Percentiles rank a stretch among this genome's conserved stretches.
Conservation (phyloP, 2,329 filamentous ascomycete species). For the Amauroascus verrucosus region DNA sequence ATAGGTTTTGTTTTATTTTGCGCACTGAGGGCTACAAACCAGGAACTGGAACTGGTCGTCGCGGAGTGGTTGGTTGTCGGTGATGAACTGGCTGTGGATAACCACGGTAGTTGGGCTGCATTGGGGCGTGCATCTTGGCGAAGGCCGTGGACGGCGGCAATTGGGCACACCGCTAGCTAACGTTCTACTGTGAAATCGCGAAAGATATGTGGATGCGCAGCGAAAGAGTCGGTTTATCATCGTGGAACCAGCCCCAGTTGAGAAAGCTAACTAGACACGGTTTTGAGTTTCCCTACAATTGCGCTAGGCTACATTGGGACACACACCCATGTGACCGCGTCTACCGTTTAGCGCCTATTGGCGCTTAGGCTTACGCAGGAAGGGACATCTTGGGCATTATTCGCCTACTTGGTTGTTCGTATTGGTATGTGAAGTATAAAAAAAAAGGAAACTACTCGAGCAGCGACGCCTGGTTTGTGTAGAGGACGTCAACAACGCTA, state of each 20-base stretch:
- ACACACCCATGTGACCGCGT: background rate
- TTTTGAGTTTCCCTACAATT: constrained; percentile 1
- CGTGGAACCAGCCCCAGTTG: constrained; percentile 8
- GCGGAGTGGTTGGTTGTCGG: constrained; percentile 35
- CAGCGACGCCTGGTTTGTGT: constrained; percentile 93
- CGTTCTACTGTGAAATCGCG: constrained; percentile 4
- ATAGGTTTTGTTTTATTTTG: background rate
- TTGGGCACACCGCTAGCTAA: background rate
- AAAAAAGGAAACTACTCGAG: constrained; percentile 55
- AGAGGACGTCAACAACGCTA: constrained; percentile 92
- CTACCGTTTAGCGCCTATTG: constrained; percentile 6
- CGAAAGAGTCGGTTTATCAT: constrained; percentile 7
- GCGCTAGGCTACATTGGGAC: constrained; percentile 2
- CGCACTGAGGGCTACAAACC: constrained; percentile 21
- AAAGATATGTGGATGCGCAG: constrained; percentile 9
- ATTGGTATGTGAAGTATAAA: background rate
- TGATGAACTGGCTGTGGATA: constrained; percentile 31
- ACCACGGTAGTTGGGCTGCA: constrained; percentile 36
- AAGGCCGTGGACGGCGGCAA: constrained; percentile 7
- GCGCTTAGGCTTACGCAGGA: too few relatives aligned
- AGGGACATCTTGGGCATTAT: too few relatives aligned
- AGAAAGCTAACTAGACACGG: background rate
- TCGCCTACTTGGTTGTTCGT: background rate
- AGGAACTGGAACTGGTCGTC: constrained; percentile 31
- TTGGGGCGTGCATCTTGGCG: constrained; percentile 28